A percentile compares a stretch with the other conserved stretches of the same genome.
Conservation (phyloP, 257 asterid genomes). For the Solanum tarapatanum region DNA sequence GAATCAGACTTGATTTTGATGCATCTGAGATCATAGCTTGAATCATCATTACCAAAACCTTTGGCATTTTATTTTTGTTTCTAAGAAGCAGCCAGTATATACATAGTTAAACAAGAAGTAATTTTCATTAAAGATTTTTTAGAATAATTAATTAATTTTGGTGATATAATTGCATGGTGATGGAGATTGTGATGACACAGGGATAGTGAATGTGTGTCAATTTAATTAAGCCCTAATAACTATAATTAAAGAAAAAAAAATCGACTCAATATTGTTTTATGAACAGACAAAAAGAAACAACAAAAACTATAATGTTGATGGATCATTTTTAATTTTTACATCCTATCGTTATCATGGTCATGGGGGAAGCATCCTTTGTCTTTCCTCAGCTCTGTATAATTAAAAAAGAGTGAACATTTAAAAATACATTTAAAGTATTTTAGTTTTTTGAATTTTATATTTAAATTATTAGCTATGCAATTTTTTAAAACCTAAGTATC, state of each 20-base stretch:
- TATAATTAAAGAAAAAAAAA: neutral
- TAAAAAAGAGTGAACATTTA: fast-evolving
- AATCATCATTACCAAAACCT: conserved; percentile 2
- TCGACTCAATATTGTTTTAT: neutral
- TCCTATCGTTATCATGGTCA: neutral
- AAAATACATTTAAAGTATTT: neutral
- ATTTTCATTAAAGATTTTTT: neutral
- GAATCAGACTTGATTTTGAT: conserved; percentile 48
- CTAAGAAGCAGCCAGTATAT: neutral
- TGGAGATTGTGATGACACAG: neutral
- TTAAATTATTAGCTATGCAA: too few species aligned
- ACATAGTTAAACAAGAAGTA: neutral
- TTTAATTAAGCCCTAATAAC: neutral
- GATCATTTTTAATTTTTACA: neutral
- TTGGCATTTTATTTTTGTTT: neutral
- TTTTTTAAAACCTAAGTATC: too few species aligned
- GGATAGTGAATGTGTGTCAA: neutral
- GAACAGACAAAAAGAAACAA: conserved; percentile 17
- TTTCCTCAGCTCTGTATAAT: neutral
- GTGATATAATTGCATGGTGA: neutral
- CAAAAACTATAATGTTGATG: conserved; percentile 9
- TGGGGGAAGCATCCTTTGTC: conserved; percentile 13
- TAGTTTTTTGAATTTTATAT: neutral
- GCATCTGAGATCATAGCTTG: conserved; percentile 51
- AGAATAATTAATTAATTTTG: neutral